These are phyloP conservation scores for Silene latifolia DNA, from an alignment of 148 eudicot species.

Conservation along the genomic window DNA sequence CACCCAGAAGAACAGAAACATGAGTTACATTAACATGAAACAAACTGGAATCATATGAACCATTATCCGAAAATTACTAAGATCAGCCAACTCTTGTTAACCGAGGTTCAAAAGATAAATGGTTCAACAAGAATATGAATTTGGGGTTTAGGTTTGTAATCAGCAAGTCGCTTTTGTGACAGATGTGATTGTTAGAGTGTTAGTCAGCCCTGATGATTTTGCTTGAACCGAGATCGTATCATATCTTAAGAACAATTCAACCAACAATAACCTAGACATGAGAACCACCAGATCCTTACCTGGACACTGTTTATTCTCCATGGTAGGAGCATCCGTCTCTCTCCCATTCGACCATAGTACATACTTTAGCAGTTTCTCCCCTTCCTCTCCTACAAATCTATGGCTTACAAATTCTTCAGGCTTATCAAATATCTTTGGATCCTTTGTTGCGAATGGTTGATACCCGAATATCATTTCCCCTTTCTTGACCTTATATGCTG, in stretches of 20 bases:
- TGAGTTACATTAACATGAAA: neutral
- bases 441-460: slow-evolving; percentile 54
- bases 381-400: slow-evolving; percentile 56
- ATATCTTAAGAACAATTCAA: slow-evolving; percentile 55
- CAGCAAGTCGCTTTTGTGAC: slow-evolving; percentile 32
- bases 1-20: neutral
- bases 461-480: slow-evolving; percentile 60
- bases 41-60: neutral
- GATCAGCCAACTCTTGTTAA: neutral
- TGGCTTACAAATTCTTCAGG: slow-evolving; percentile 48
- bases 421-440: slow-evolving; percentile 40
- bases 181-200: slow-evolving; percentile 33
- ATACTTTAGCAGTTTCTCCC: slow-evolving; percentile 45
- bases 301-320: slow-evolving; percentile 58
- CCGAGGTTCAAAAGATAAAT: neutral
- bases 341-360: slow-evolving; percentile 64
- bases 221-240: slow-evolving; percentile 41
- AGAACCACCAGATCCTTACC: slow-evolving; percentile 55
- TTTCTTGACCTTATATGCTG: slow-evolving; percentile 40
- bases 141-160: neutral
- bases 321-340: slow-evolving; percentile 47
- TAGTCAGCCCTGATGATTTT: slow-evolving; percentile 22
- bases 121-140: neutral
- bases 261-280: slow-evolving; percentile 43
- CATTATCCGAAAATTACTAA: neutral